A percentile compares a stretch with the other conserved stretches of the same genome.
These are phyloP conservation scores for Neocatenulostroma microsporum DNA, from an alignment of 2,329 filamentous ascomycete genomes.

Conservation along the genomic window DNA sequence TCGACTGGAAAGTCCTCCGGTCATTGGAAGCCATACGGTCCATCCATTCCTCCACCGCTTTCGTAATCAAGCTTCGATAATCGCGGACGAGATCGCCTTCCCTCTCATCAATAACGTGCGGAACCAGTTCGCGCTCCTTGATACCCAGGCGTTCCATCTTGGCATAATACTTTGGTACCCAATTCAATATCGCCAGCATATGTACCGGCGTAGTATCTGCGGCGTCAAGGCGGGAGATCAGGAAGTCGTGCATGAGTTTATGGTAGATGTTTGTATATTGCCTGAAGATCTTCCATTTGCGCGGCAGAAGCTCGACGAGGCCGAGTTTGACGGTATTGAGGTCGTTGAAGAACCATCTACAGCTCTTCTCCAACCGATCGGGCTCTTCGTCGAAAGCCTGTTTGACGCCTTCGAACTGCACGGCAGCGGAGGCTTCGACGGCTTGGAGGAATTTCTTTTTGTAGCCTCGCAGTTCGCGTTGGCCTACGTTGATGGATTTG, in stretches of 20 bases:
- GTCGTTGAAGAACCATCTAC: conserved; percentile 98
- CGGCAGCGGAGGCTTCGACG: conserved; percentile 64
- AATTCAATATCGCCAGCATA: conserved; percentile 85
- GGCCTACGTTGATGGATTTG: conserved; percentile 81
- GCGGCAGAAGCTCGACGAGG: conserved; percentile 85
- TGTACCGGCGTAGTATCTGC: conserved; percentile 76
- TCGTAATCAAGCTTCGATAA: conserved; percentile 91
- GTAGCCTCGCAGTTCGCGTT: conserved; percentile 86
- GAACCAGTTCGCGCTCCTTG: conserved; percentile 61
- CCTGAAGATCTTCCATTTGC: conserved; percentile 91
- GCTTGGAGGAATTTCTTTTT: conserved; percentile 89
- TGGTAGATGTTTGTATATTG: conserved; percentile 91
- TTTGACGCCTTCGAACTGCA: conserved; percentile 63
- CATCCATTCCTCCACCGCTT: conserved; percentile 95
- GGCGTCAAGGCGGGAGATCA: conserved; percentile 75
- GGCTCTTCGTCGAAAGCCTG: conserved; percentile 78
- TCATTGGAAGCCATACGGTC: conserved; percentile 82
- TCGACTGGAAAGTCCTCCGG: conserved; percentile 68
- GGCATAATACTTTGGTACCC: conserved; percentile 90
- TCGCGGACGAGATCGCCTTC: conserved; percentile 86
- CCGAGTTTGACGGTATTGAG: conserved; percentile 89
- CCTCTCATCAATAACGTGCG: conserved; percentile 83
- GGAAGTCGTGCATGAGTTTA: conserved; percentile 87
- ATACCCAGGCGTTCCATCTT: conserved; percentile 92
- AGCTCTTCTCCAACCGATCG: conserved; percentile 70